Conservation (phyloP, 2,329 filamentous ascomycete species). For the Talaromyces marneffei region DNA sequence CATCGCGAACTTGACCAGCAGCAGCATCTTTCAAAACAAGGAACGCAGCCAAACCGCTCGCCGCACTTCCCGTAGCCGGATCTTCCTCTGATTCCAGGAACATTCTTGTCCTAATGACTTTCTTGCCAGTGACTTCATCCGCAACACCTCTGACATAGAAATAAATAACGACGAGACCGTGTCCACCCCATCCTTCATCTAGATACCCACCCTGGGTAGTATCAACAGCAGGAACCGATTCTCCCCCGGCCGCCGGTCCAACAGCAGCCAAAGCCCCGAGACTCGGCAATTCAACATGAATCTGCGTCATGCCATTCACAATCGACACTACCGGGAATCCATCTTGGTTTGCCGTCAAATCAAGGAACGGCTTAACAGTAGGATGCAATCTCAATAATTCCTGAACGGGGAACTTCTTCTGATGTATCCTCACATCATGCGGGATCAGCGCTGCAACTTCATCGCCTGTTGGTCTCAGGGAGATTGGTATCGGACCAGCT, state of each 20-base stretch:
- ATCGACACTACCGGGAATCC: slow-evolving; percentile 33
- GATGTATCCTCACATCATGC: slow-evolving; percentile 33
- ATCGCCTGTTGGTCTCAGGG: slow-evolving; percentile 11
- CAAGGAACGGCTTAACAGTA: slow-evolving; percentile 21
- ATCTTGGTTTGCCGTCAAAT: not conserved
- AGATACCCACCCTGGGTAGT: slow-evolving; percentile 19
- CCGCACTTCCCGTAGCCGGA: slow-evolving; percentile 51
- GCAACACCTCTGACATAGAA: slow-evolving; percentile 40
- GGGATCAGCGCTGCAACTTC: slow-evolving; percentile 23
- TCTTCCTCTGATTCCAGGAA: slow-evolving; percentile 27
- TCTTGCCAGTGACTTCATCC: slow-evolving; percentile 49
- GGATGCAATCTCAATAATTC: slow-evolving; percentile 26
- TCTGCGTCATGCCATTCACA: slow-evolving; percentile 48
- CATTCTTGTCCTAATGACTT: slow-evolving; percentile 30
- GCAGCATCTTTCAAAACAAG: slow-evolving; percentile 43
- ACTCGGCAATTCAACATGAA: slow-evolving; percentile 57
- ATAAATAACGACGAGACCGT: slow-evolving; percentile 27
- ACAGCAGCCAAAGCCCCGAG: slow-evolving; percentile 51
- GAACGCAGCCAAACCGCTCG: slow-evolving; percentile 52
- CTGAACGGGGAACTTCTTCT: slow-evolving; percentile 19
- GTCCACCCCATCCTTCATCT: slow-evolving; percentile 29
- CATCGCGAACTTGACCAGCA: slow-evolving; percentile 26
- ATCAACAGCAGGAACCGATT: slow-evolving; percentile 17
- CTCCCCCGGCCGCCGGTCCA: slow-evolving; percentile 21
- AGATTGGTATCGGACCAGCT: slow-evolving; percentile 52